Percentiles rank a stretch among this genome's conserved stretches.
Conservation (phyloP, 2,329 filamentous ascomycete genomes). For the Lecanicillium sp. region DNA sequence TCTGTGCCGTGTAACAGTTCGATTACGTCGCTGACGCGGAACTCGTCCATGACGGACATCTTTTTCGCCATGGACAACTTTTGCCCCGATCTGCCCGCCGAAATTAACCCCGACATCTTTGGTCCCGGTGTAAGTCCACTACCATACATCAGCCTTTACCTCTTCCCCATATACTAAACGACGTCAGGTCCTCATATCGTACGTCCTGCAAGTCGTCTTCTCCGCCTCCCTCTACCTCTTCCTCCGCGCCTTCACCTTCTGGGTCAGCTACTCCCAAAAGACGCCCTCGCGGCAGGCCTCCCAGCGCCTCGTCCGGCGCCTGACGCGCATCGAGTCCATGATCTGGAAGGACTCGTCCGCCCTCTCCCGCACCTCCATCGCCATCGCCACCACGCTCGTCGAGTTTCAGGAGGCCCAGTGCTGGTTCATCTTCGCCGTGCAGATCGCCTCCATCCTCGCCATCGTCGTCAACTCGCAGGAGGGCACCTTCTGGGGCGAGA, state of each 20-base stretch:
- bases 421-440: constrained; percentile 35
- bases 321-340: constrained; percentile 31
- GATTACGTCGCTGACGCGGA: constrained; percentile 22
- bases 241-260: constrained; percentile 31
- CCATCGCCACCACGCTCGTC: constrained; percentile 34
- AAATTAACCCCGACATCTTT: constrained; percentile 35
- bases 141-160: background rate
- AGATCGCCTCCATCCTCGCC: constrained; percentile 35
- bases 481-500: constrained; percentile 34
- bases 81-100: constrained; percentile 30
- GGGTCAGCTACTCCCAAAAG: constrained; percentile 27
- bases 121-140: constrained; percentile 29
- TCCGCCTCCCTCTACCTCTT: constrained; percentile 28
- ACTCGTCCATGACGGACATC: constrained; percentile 25
- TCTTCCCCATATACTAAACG: no score
- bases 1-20: constrained; percentile 25
- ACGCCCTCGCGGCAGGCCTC: constrained; percentile 17
- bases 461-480: constrained; percentile 36
- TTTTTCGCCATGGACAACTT: constrained; percentile 31
- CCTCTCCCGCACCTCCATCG: constrained; percentile 32
- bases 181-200: constrained; percentile 35
- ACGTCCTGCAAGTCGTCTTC: constrained; percentile 33
- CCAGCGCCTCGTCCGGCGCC: constrained; percentile 22
- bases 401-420: constrained; percentile 35
- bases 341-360: constrained; percentile 32